Evolutionary conservation across 2,329 filamentous ascomycete genomes (phyloP).

Genomic region (Lachnellula occidentalis): DNA sequence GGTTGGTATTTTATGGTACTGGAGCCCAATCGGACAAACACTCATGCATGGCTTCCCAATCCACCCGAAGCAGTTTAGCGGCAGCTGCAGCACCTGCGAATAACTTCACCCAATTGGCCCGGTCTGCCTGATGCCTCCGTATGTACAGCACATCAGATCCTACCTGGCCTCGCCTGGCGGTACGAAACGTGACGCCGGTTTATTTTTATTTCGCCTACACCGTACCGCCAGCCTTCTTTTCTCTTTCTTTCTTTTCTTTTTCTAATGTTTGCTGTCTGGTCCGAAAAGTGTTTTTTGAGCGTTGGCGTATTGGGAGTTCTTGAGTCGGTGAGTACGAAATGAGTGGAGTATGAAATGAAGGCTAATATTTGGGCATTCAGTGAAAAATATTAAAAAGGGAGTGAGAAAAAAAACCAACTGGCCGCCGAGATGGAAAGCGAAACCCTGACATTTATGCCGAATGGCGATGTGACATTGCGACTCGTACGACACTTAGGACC

Average conservation of each 20-base stretch:
- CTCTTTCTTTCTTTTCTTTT: not conserved
- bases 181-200: not conserved
- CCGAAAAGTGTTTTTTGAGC: not conserved
- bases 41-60: not conserved
- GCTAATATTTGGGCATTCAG: not conserved
- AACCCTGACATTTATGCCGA: conserved; percentile 22
- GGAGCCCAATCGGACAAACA: not conserved
- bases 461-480: conserved; percentile 22
- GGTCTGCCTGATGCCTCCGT: not conserved
- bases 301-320: not conserved
- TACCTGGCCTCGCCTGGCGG: not conserved
- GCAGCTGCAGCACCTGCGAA: not conserved
- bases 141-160: conserved; percentile 8
- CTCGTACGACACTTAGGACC: conserved; percentile 14
- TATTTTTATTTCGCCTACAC: not conserved
- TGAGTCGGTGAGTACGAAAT: not conserved
- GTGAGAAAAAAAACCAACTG: not conserved
- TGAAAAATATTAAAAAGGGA: not conserved
- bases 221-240: no score
- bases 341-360: not conserved
- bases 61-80: not conserved
- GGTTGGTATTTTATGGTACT: not conserved
- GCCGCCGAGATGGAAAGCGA: conserved; percentile 17
- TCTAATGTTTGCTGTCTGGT: not conserved
- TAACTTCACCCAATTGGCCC: conserved; percentile 5